Evolutionary conservation across 176 grass and related monocot genomes (phyloP), one percentile per base, ranked within the genome.

Genomic region (Juncus inflexus): DNA sequence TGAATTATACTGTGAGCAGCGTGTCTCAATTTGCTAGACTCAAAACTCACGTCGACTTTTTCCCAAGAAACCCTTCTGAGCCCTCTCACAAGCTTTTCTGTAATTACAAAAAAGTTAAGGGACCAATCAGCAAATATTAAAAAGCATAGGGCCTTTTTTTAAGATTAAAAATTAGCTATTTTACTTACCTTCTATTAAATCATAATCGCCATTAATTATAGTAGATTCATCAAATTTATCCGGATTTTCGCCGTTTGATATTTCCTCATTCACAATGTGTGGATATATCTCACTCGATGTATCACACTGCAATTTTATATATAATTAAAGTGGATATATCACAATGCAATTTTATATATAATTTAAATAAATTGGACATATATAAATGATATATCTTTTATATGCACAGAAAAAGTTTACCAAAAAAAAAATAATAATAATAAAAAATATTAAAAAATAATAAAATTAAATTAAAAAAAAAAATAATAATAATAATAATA

Each of bases 31-130:
- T 76, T 86, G 80, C 85, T 82, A 7, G 63, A 85, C 36, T 90
- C 85, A 75, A 99, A 99, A 76, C 94, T 92, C 19, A 99, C 94
- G 69, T 99, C 94, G 40, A 92, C 80, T 75, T 87, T 92, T 80
- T 99, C 89, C 94, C 94, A 99, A 19, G 94, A 92, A 66, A 99
- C 77, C 16, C 78, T 76, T 55, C 81, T 69, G 52, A 99, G 83
- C 40, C 83, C 80, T 77, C 76, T 89, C 61, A 99, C 71, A 78
- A 99, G 89, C 42, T 40, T 72, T 73, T 99, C 89, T 92, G 75
- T 56, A 4, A 15, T 55, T 54, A 19, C 14, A 52, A 6, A 6
- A 65, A 65, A 65, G 42, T 37, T 9, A 4, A n/a, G 47, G n/a
- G 6, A 43, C 43, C 62, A 67, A 28, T 49, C 41, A n/a, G n/a